A percentile compares a stretch with the other conserved stretches of the same genome.
Conservation (phyloP, 108 stramenopile species). For the Chaetoceros tenuissimus region DNA sequence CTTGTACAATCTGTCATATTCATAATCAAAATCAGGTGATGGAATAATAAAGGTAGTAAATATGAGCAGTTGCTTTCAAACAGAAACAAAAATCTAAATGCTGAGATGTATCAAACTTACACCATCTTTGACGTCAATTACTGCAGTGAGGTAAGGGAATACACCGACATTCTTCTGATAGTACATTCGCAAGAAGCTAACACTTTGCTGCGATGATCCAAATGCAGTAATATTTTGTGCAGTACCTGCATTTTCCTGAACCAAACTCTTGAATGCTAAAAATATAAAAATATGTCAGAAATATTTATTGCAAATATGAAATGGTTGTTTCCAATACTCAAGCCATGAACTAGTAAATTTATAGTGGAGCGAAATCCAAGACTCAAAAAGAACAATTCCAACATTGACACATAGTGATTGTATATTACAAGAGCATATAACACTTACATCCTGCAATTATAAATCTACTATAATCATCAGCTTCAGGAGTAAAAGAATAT, state of each 20-base stretch:
- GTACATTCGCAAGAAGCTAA: conserved; percentile 53
- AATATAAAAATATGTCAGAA: not conserved
- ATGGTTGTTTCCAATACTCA: too few species aligned
- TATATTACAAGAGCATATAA: too few species aligned
- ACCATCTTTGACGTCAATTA: conserved; percentile 80
- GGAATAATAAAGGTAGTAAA: too few species aligned
- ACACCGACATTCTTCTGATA: conserved; percentile 25
- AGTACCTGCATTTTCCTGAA: not conserved
- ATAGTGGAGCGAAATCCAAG: not conserved
- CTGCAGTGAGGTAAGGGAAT: conserved; percentile 77
- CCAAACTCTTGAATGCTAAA: not conserved
- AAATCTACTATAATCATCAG: conserved; percentile 45
- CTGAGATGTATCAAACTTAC: too few species aligned
- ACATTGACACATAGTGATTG: not conserved
- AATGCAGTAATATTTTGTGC: not conserved
- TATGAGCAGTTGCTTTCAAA: too few species aligned
- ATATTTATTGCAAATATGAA: too few species aligned
- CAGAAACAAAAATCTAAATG: too few species aligned
- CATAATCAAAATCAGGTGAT: too few species aligned
- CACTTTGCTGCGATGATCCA: not conserved
- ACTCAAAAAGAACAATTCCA: not conserved
- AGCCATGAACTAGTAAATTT: too few species aligned
- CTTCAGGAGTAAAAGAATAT: conserved; percentile 25
- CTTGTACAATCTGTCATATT: conserved; percentile 32
- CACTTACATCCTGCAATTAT: conserved; percentile 33